These are phyloP conservation scores for Phaffia tasmanica DNA, from an alignment of 768 basidiomycete species.

Conservation along the genomic window DNA sequence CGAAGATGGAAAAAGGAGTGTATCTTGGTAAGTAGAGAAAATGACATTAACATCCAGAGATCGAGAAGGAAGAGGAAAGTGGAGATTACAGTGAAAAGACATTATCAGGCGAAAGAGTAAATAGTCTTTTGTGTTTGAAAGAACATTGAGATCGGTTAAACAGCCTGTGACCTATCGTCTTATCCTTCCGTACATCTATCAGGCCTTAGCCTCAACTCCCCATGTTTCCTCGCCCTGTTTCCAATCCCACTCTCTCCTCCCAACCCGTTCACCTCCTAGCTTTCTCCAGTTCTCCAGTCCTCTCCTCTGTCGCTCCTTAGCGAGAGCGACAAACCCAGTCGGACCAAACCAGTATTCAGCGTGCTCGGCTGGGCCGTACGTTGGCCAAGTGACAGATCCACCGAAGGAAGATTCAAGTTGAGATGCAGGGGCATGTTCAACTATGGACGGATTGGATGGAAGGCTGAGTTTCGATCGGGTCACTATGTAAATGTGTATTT, in stretches of 20 bases:
- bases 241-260: conserved; percentile 22
- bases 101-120: background rate
- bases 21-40: too few relatives aligned
- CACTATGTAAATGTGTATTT: background rate
- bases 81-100: background rate
- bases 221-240: conserved; percentile 25
- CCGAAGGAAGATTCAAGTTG: conserved; percentile 21
- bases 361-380: conserved; percentile 7
- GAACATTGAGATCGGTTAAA: too few relatives aligned
- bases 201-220: background rate
- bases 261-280: conserved; percentile 7
- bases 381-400: conserved; percentile 9
- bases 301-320: conserved; percentile 5
- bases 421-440: background rate
- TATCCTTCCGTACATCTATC: too few relatives aligned
- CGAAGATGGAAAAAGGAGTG: too few relatives aligned
- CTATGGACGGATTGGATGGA: conserved; percentile 9
- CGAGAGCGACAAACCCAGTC: conserved; percentile 10
- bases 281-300: conserved; percentile 21
- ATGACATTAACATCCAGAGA: background rate
- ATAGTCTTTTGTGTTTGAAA: too few relatives aligned
- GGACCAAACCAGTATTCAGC: conserved; percentile 11
- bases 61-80: background rate
- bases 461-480: conserved; percentile 24
- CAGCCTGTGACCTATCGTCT: too few relatives aligned